Conservation (phyloP, 805 yeast genomes). For the Candida xiaguanensis region DNA sequence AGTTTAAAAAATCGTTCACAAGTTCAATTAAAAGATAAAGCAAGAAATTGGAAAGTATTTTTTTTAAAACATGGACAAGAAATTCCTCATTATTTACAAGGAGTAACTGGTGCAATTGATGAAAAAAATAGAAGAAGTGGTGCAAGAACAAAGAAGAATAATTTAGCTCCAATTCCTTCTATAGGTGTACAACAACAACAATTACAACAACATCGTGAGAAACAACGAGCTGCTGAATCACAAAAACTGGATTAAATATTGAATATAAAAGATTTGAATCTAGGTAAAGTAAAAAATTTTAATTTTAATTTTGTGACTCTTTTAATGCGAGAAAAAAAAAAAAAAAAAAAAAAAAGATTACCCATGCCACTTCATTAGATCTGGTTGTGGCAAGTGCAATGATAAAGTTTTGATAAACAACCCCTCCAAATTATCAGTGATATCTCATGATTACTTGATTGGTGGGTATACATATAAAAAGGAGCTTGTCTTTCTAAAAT, state of each 20-base stretch:
- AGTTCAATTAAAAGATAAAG: conserved; percentile 93
- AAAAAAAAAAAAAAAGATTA: too few relatives aligned
- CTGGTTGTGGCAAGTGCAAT: too few relatives aligned
- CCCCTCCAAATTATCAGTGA: too few relatives aligned
- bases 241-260: background rate
- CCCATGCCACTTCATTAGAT: too few relatives aligned
- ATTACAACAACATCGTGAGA: conserved; percentile 8
- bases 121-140: conserved; percentile 31
- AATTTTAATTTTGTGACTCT: too few relatives aligned
- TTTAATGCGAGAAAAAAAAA: too few relatives aligned
- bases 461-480: too few relatives aligned
- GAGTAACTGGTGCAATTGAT: conserved; percentile 85
- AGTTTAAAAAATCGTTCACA: conserved; percentile 82
- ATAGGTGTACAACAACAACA: conserved; percentile 9
- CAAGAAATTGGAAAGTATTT: conserved; percentile 91
- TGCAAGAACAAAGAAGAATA: conserved; percentile 29
- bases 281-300: too few relatives aligned
- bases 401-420: too few relatives aligned
- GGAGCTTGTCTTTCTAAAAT: too few relatives aligned
- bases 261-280: background rate
- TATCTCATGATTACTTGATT: too few relatives aligned
- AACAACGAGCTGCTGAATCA: conserved; percentile 6
- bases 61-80: conserved; percentile 71
- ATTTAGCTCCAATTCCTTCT: conserved; percentile 39
- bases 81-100: conserved; percentile 73